A percentile compares a stretch with the other conserved stretches of the same genome.
These are phyloP conservation scores for Fusarium sp. DNA, from an alignment of 2,329 filamentous ascomycete species.

Conservation along the genomic window DNA sequence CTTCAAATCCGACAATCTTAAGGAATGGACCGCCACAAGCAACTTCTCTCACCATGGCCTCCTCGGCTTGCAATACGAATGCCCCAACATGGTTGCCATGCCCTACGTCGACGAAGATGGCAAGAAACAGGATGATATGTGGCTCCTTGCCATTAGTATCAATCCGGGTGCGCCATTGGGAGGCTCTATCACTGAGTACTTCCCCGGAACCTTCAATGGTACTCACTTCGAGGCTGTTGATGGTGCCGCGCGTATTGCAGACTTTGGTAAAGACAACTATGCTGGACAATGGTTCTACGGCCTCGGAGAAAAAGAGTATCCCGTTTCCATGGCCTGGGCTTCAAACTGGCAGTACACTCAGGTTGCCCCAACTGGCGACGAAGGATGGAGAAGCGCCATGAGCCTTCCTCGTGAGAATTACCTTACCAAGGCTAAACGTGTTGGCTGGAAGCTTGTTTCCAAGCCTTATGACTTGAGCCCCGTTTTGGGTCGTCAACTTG, in stretches of 20 bases:
- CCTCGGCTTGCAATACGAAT: constrained; percentile 69
- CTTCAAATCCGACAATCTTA: constrained; percentile 69
- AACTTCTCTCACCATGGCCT: constrained; percentile 67
- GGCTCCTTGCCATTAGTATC: constrained; percentile 62
- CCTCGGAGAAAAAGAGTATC: constrained; percentile 36
- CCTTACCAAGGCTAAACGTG: constrained; percentile 61
- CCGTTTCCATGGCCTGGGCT: constrained; percentile 51
- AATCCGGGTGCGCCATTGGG: constrained; percentile 68
- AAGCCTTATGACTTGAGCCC: constrained; percentile 61
- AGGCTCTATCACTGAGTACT: constrained; percentile 66
- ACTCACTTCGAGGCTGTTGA: constrained; percentile 63
- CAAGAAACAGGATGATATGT: constrained; percentile 43
- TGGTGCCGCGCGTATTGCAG: constrained; percentile 43
- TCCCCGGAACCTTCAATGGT: constrained; percentile 71
- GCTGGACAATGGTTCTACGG: constrained; percentile 51
- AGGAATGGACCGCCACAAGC: constrained; percentile 61
- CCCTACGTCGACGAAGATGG: constrained; percentile 55
- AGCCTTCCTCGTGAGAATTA: constrained; percentile 59
- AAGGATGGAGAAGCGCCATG: constrained; percentile 50
- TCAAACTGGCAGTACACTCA: constrained; percentile 51
- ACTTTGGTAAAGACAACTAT: constrained; percentile 53
- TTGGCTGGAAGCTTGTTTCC: constrained; percentile 63
- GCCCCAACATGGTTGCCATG: constrained; percentile 70
- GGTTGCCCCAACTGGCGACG: constrained; percentile 45
- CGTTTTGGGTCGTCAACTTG: constrained; percentile 58